phyloP scores from a whole-genome alignment of 768 basidiomycete species.

The Macrolepiota fuliginosa region DNA sequence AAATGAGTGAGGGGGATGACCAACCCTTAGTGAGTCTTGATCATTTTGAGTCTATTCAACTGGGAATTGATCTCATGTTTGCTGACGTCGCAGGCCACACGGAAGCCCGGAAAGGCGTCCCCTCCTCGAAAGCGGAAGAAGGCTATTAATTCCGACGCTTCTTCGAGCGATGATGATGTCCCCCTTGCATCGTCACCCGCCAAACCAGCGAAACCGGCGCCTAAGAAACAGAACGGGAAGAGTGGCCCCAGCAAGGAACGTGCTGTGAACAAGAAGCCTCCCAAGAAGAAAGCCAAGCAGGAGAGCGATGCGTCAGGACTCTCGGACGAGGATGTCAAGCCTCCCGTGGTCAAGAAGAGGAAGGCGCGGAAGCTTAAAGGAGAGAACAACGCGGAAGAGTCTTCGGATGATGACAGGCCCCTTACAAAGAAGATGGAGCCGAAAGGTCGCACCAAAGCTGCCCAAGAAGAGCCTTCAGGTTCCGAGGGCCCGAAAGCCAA shows the following conservation, averaged over 20 bases:
- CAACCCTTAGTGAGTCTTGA: slow-evolving; percentile 64
- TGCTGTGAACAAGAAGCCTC: slow-evolving; percentile 40
- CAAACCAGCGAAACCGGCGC: slow-evolving; percentile 30
- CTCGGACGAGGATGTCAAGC: slow-evolving; percentile 35
- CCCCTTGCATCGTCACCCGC: slow-evolving; percentile 73
- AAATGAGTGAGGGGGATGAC: slow-evolving; percentile 71
- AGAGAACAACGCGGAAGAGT: slow-evolving; percentile 47
- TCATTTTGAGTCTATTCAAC: background rate
- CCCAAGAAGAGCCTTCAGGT: slow-evolving; percentile 50
- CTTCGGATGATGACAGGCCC: slow-evolving; percentile 34
- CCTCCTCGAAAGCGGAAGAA: slow-evolving; percentile 60
- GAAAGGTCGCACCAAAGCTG: slow-evolving; percentile 46
- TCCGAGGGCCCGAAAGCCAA: slow-evolving; percentile 42
- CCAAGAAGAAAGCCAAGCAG: slow-evolving; percentile 67
- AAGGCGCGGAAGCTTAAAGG: slow-evolving; percentile 47
- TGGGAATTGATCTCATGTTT: slow-evolving; percentile 1
- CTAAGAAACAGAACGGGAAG: slow-evolving; percentile 36
- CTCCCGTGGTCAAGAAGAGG: slow-evolving; percentile 35
- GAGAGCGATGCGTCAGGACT: slow-evolving; percentile 30
- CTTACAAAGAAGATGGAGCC: slow-evolving; percentile 40
- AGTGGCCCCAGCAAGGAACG: slow-evolving; percentile 40
- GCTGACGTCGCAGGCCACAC: slow-evolving; percentile 52
- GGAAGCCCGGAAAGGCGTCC: slow-evolving; percentile 42
- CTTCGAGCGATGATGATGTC: slow-evolving; percentile 69
- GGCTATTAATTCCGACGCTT: slow-evolving; percentile 49